Evolutionary conservation across 129 eudicot species (phyloP).

Genomic region (Oenanthe sinensis): DNA sequence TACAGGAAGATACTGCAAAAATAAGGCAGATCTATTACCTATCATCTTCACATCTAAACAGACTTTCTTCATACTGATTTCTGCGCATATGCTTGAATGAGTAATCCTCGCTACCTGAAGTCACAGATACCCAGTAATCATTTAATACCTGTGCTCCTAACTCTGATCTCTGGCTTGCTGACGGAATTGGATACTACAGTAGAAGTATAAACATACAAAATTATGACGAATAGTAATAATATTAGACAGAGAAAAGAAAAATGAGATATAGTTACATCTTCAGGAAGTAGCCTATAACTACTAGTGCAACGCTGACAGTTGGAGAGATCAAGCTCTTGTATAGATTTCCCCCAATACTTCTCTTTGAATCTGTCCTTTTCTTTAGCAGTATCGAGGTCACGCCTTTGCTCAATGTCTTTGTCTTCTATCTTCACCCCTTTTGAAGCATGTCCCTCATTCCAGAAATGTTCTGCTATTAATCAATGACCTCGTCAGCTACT

Average conservation of each 20-base stretch:
- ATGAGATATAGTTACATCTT: constrained; percentile 46
- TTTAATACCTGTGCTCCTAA: constrained; percentile 83
- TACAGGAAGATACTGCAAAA: not conserved
- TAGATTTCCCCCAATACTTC: constrained; percentile 89
- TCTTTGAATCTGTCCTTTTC: constrained; percentile 74
- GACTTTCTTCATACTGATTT: constrained; percentile 97
- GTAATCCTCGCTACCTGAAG: constrained; percentile 99
- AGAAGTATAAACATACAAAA: constrained; percentile 6
- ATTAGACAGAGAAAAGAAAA: not conserved
- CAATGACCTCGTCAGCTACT: constrained; percentile 9
- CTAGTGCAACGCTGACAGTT: constrained; percentile 91
- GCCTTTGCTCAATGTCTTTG: constrained; percentile 76
- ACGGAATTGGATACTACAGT: constrained; percentile 77
- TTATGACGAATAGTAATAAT: not conserved
- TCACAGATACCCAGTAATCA: constrained; percentile 96
- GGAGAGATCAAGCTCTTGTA: constrained; percentile 94
- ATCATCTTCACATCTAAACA: constrained; percentile 97
- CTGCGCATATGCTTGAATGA: constrained; percentile 99
- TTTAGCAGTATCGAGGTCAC: constrained; percentile 69
- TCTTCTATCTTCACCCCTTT: constrained; percentile 67
- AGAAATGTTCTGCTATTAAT: constrained; percentile 57
- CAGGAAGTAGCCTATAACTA: constrained; percentile 95
- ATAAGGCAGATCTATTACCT: constrained; percentile 38
- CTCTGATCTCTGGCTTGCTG: constrained; percentile 89
- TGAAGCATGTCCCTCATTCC: constrained; percentile 71